Evolutionary conservation across 345 rosid species (phyloP).

Genomic region (Corymbia maculata): DNA sequence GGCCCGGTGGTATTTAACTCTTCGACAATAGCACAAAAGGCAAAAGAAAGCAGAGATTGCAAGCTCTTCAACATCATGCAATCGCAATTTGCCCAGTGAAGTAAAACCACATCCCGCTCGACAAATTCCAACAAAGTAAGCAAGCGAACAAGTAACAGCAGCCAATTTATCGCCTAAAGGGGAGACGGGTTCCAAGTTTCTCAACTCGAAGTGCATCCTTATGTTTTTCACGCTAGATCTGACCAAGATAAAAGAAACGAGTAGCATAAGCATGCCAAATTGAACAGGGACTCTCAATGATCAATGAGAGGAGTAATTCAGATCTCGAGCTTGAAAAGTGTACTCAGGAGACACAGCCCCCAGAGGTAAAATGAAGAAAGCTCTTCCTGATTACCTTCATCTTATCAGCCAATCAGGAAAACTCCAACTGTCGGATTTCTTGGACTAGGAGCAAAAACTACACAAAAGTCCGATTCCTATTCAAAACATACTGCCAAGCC

Average conservation of each 20-base stretch:
- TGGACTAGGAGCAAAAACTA: neutral
- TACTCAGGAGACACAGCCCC: fast-evolving
- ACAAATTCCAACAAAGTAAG: neutral
- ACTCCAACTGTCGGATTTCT: neutral
- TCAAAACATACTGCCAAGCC: neutral
- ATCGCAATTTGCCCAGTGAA: neutral
- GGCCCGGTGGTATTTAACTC: fast-evolving
- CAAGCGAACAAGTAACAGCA: neutral
- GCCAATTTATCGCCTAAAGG: neutral
- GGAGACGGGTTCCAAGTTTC: neutral
- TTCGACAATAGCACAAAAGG: fast-evolving
- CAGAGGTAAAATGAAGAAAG: neutral
- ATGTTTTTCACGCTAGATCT: neutral
- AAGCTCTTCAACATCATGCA: neutral
- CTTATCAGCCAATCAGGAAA: neutral
- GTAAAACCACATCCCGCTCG: neutral
- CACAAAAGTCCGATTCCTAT: neutral
- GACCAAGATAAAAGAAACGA: neutral
- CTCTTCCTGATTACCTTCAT: neutral
- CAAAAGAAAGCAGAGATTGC: neutral
- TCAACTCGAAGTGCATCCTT: neutral
- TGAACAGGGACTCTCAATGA: neutral
- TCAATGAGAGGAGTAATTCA: neutral
- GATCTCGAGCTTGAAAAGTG: neutral
- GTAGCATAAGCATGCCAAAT: neutral